Base-by-base conservation (phyloP, 768 basidiomycete genomes). In the Lactarius pseudohatsudake region DNA sequence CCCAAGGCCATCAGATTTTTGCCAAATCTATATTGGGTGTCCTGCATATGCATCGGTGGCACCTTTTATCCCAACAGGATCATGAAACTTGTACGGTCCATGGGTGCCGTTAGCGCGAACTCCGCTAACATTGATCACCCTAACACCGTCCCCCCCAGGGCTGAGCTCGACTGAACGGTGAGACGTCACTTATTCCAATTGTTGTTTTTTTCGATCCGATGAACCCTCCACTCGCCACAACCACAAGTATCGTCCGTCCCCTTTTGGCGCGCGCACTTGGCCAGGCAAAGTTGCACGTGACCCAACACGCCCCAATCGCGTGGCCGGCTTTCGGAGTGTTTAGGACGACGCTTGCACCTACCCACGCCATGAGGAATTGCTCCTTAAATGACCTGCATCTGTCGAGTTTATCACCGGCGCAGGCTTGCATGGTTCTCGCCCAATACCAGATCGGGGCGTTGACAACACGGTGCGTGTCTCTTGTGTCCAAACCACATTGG, bases 391-490 rank as follows among this genome's bases (percentile, higher is more conserved):
- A 43, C 62, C 22, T 38, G 58, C 30, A 59, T 67, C 53, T 43
- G 57, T 38, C 53, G 22, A 32, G 41, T 59, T 40, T 67, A 60
- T 67, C 66, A 54, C 65, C 36, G 57, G 61, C 60, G 43, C 60
- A 66, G 40, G 45, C 10, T 2, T 59, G 57, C 50, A 28, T 22
- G 57, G 66, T 64, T 67, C 66, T 59, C 53, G 61, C 62, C 62
- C 41, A 50, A 28, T 59, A 2, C 66, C 66, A 55, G 62, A 67
- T 67, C 66, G 62, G 54, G 66, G 53, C 66, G 50, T 63, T 67
- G 50, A 38, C 66, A 59, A 67, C 62, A 22, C 61, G 30, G 56
- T 47, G 53, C 66, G 66, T 67, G 66, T 66, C 57, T 64, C 57
- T 28, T 40, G 47, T 55, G 57, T 63, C 53, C 53, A 64, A 59